phyloP scores from a whole-genome alignment of 2,329 filamentous ascomycete genomes.

The Leptographium galeiforme region DNA sequence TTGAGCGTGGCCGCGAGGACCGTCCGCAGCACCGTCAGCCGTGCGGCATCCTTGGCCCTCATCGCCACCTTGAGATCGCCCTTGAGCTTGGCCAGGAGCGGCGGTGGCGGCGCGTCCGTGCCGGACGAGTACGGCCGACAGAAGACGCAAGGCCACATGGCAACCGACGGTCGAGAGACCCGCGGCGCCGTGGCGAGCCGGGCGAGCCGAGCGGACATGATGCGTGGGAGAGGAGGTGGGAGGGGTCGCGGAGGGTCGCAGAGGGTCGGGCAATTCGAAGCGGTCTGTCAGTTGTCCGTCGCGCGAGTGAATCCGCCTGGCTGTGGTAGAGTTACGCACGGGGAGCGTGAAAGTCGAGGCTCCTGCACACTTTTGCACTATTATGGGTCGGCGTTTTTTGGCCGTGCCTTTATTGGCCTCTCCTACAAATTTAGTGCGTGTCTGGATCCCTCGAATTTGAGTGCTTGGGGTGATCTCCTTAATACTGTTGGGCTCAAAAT shows the following conservation, averaged over 20 bases:
- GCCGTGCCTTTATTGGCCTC: too few relatives aligned
- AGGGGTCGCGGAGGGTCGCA: not conserved
- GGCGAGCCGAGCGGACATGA: not conserved
- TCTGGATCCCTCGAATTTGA: too few relatives aligned
- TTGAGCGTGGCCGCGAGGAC: slow-evolving; percentile 61
- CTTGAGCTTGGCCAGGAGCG: slow-evolving; percentile 40
- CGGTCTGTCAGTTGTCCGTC: too few relatives aligned
- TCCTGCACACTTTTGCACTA: too few relatives aligned
- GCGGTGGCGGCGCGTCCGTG: slow-evolving; percentile 22
- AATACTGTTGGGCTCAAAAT: too few relatives aligned
- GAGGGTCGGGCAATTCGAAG: too few relatives aligned
- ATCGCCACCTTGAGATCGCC: slow-evolving; percentile 52
- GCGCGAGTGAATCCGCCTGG: too few relatives aligned
- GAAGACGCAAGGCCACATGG: not conserved
- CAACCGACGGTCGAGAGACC: not conserved
- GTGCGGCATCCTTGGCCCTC: slow-evolving; percentile 48
- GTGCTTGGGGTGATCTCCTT: too few relatives aligned
- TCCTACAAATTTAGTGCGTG: too few relatives aligned
- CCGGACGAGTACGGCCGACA: slow-evolving; percentile 17
- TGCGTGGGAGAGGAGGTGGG: not conserved
- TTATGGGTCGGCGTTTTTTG: too few relatives aligned
- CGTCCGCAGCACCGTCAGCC: slow-evolving; percentile 54
- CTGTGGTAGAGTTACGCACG: too few relatives aligned
- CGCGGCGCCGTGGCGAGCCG: not conserved
- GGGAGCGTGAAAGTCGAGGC: too few relatives aligned